Base-by-base conservation (phyloP, 1,284 basidiomycete species). In the Sporisorium graminicola region DNA sequence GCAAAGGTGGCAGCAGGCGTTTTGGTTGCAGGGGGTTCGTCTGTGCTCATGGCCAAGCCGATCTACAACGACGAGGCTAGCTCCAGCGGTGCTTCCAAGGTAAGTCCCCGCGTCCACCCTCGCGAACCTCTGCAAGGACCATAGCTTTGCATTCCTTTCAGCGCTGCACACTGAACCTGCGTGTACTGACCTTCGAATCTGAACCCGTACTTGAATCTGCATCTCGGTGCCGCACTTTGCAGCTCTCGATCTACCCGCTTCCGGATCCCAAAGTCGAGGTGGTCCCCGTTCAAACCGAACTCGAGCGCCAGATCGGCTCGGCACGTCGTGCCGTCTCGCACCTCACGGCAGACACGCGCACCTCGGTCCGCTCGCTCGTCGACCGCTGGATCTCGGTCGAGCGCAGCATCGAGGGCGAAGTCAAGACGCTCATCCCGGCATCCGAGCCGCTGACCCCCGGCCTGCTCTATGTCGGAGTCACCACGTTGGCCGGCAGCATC, bases 371-470 rank as follows among this genome's bases (percentile, higher is more conserved):
- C 13, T 58, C 57, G 6, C 58, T 70, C 35, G 75, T 82, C 18
- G 58, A 78, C 35, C 66, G 66, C 13, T 82, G 81, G 77, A 81
- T 86, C 65, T 55, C 59, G 3, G 53, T 78, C 40, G 85, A 86
- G 65, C 70, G 79, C 29, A 59, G 65, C 26, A 60, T 86, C 35
- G 82, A 84, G 49, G 64, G 78, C 68, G 91, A 93, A 69, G 88
- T 96, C 50, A 95, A 94, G 86, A 89, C 91, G 20, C 89, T 97
- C 79, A 87, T 93, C 26, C 90, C 93, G 1, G 89, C 90, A 0
- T 88, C 92, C 57, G 95, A 98, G 87, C 88, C 91, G 0, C 89
- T 97, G 42, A 94, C 91, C 7, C 95, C 95, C 1, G 93, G 92
- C 20, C 62, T 81, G n/a, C 74, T 85, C 37, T 85, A 85, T 46